phyloP scores from a whole-genome alignment of 768 basidiomycete species.

The Russula brevipes region DNA sequence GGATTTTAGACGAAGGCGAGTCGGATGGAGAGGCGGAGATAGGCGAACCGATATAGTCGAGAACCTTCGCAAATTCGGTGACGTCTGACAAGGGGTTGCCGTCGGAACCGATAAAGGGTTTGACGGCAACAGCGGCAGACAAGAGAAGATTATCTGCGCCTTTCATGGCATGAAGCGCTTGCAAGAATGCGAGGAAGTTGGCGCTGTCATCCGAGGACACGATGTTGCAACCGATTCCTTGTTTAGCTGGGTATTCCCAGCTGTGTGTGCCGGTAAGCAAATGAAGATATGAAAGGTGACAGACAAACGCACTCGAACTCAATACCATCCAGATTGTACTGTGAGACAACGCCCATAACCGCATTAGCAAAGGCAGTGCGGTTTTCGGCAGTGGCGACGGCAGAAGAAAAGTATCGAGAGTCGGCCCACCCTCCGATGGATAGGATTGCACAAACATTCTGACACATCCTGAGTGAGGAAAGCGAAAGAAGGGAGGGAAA shows the following conservation, averaged over 20 bases:
- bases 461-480: conserved; percentile 2
- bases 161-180: conserved; percentile 54
- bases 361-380: conserved; percentile 64
- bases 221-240: conserved; percentile 67
- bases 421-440: conserved; percentile 73
- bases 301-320: conserved; percentile 35
- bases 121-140: conserved; percentile 46
- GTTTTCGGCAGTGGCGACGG: conserved; percentile 51
- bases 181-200: conserved; percentile 75
- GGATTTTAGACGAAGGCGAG: neutral
- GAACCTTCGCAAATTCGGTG: conserved; percentile 60
- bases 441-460: conserved; percentile 54
- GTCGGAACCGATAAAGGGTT: conserved; percentile 42
- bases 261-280: conserved; percentile 35
- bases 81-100: conserved; percentile 65
- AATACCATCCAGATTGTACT: conserved; percentile 55
- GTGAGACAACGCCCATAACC: conserved; percentile 41
- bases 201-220: conserved; percentile 53
- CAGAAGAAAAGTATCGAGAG: conserved; percentile 54
- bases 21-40: neutral
- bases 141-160: conserved; percentile 55
- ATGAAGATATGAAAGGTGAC: neutral
- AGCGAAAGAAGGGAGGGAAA: neutral
- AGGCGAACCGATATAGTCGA: conserved; percentile 51
- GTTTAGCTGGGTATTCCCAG: conserved; percentile 78